Base-by-base conservation (phyloP, 2,329 filamentous ascomycete genomes). In the Zymoseptoria brevis region DNA sequence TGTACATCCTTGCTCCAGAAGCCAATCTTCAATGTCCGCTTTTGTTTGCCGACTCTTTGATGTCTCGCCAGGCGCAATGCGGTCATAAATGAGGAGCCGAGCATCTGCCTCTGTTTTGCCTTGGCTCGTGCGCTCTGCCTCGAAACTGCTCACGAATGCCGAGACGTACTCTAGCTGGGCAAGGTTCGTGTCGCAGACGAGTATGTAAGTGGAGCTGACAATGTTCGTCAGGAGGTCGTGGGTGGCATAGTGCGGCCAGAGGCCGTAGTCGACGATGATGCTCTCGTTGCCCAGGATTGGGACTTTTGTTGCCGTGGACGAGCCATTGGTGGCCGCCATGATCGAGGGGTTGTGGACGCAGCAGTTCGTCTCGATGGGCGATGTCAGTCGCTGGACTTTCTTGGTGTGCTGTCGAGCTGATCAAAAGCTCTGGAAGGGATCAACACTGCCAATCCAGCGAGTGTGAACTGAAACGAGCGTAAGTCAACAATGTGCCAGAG, bases 161-260 rank as follows among this genome's bases (percentile, higher is more conserved):
- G 89, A 85, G 0, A 91, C 86, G 75, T 97, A 97, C 50, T 67
- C 62, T 68, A 87, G 82, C 21, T 87, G 81, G 62, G 83, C 84
- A 62, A 99, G 84, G 72, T 97, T 97, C 52, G 92, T 96, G 76
- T 99, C 94, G 74, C 94, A 97, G 70, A 99, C 89, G 62, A 99
- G 86, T 60, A 97, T 88, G 74, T 97, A 99, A 62, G 93, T 97
- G 19, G 91, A 95, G 19, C 92, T 94, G 55, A 83, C 76, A 61
- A 94, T 80, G 72, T 87, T 89, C 57, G 81, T 76, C 63, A 97
- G 80, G 58, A 99, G 81, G 75, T 99, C 93, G 66, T 86, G 77
- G 56, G 87, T 85, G 63, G 97, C 86, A 73, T 89, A 94, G 71
- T 82, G 82, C 64, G 87, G 83, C 90, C 92, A 96, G 58, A 99